A percentile compares a stretch with the other conserved stretches of the same genome.
These are phyloP conservation scores for Aspergillus nomiae DNA, from an alignment of 2,329 filamentous ascomycete species.

Conservation along the genomic window DNA sequence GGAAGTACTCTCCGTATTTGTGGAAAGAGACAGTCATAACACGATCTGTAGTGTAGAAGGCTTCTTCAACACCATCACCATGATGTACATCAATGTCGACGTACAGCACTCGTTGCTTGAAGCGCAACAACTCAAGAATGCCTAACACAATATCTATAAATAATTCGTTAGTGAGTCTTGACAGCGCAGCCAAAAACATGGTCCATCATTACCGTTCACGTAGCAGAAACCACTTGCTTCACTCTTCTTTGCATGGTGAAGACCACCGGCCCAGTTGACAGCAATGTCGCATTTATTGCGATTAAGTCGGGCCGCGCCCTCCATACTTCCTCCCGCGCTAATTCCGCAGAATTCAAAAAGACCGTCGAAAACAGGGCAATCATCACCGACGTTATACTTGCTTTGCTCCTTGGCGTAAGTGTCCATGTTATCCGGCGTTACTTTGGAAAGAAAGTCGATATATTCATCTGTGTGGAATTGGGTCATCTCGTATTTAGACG, in stretches of 20 bases:
- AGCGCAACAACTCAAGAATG: slow-evolving; percentile 65
- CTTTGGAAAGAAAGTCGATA: slow-evolving; percentile 75
- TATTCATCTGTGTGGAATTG: slow-evolving; percentile 75
- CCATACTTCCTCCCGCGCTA: slow-evolving; percentile 70
- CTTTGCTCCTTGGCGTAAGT: slow-evolving; percentile 86
- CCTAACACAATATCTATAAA: slow-evolving; percentile 64
- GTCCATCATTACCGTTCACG: slow-evolving; percentile 70
- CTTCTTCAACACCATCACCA: slow-evolving; percentile 70
- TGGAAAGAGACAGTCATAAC: slow-evolving; percentile 74
- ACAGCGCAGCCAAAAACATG: not conserved
- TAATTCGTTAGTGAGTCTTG: slow-evolving; percentile 16
- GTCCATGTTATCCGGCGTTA: slow-evolving; percentile 99
- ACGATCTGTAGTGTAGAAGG: slow-evolving; percentile 70
- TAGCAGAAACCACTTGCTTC: slow-evolving; percentile 98
- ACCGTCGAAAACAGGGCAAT: slow-evolving; percentile 68
- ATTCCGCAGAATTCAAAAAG: slow-evolving; percentile 72
- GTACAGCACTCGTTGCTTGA: slow-evolving; percentile 66
- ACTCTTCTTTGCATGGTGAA: slow-evolving; percentile 94
- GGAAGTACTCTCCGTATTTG: slow-evolving; percentile 74
- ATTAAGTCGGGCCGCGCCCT: slow-evolving; percentile 68
- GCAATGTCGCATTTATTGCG: slow-evolving; percentile 69
- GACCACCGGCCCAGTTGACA: slow-evolving; percentile 87
- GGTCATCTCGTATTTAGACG: slow-evolving; percentile 70
- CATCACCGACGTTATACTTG: slow-evolving; percentile 69
- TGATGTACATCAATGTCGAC: slow-evolving; percentile 70